Conservation (phyloP, 257 asterid genomes). For the Handroanthus guayacan region DNA sequence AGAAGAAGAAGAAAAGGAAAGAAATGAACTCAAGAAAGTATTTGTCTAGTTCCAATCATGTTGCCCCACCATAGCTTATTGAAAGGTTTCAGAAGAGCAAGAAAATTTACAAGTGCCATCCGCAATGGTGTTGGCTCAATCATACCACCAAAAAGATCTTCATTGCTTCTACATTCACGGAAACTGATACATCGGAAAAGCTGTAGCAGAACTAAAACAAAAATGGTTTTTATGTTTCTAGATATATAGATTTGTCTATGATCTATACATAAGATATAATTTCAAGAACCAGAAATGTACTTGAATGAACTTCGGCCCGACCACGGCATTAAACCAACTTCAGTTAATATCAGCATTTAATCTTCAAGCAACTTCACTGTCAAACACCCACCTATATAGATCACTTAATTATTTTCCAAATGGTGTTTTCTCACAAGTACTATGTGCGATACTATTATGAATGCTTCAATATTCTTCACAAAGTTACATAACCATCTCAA, state of each 20-base stretch:
- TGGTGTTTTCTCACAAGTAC: neutral
- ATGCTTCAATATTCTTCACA: neutral
- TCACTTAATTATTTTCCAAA: conserved; percentile 20
- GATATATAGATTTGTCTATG: neutral
- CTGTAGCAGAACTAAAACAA: neutral
- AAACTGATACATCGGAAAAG: neutral
- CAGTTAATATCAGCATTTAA: neutral
- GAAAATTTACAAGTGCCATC: conserved; percentile 14
- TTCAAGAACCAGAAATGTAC: neutral
- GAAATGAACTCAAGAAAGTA: no score
- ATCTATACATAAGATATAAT: neutral
- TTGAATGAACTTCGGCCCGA: neutral
- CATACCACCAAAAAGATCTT: neutral
- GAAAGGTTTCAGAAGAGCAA: conserved; percentile 19
- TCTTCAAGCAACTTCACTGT: conserved; percentile 14
- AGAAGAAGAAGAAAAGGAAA: no score
- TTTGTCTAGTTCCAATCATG: neutral
- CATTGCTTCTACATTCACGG: neutral
- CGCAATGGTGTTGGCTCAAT: neutral
- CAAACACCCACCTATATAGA: conserved; percentile 13
- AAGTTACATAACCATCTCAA: neutral
- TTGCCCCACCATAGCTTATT: neutral
- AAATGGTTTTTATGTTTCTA: neutral
- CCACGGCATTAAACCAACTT: neutral
- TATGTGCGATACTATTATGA: neutral